Evolutionary conservation across 768 basidiomycete genomes (phyloP), one percentile per base, ranked within the genome.

Genomic region (Suillus ampliporus): DNA sequence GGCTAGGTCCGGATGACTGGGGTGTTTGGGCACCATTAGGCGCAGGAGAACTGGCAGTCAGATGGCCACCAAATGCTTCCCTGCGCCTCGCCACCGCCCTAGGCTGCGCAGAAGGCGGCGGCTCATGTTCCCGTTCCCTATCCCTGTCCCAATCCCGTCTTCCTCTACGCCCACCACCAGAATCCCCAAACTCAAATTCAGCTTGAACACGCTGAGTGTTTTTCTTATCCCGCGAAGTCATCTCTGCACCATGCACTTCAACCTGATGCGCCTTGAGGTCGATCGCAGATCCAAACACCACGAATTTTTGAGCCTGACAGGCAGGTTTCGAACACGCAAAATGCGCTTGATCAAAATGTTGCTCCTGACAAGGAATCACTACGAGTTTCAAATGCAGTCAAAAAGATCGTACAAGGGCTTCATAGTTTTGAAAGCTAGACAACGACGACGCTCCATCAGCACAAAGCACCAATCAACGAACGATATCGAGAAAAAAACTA

Each of bases 261-360:
- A 98, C 89, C 78, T 90, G 89, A 73, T 99, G 97, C 0, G 89
- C 97, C 74, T 95, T 88, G 41, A 98, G 86, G 72, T 99, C 97
- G 13, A 99, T 79, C 15, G 86, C 82, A 4, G 90, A 89, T 44
- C 87, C 87, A 74, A 99, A 99, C 14, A 99, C 97, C 64, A 99
- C 92, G 66, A 99, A 99, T 77, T 97, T 98, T 68, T 86, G 89
- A 6, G 87, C 88, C 50, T 89, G 86, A 71, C 97, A 99, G 43
- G 80, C 72, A 0, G 86, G 65, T 61, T 94, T 88, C 3, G 78
- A 80, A 74, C 97, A 99, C 6, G 91, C 89, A 73, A 85, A 84
- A 74, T 99, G 97, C 3, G 80, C 86, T 34, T 79, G 80, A 67
- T 84, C 86, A 76, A 92, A 93, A 70, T 95, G 94, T 46, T 77